These are phyloP conservation scores for Tetrapisispora iriomotensis DNA, from an alignment of 805 yeast genomes.

Conservation along the genomic window DNA sequence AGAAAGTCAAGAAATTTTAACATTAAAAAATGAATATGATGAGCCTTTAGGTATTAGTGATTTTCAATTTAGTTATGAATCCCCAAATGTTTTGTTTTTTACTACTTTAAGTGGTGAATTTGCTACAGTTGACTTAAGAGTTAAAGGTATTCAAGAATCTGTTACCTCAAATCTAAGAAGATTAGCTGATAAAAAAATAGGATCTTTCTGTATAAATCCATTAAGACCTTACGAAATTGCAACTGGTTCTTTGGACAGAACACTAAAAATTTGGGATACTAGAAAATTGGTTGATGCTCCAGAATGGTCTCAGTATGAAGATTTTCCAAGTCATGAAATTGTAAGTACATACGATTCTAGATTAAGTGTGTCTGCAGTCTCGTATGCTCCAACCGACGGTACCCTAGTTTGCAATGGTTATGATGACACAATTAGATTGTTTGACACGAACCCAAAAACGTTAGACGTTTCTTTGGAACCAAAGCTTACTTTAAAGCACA, in stretches of 20 bases:
- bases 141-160: constrained; percentile 20
- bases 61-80: constrained; percentile 41
- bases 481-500: constrained; percentile 58
- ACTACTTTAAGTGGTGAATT: constrained; percentile 78
- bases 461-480: constrained; percentile 42
- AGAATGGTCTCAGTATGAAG: constrained; percentile 51
- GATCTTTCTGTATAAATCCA: constrained; percentile 80
- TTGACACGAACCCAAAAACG: constrained; percentile 37
- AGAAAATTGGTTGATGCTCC: constrained; percentile 39
- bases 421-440: constrained; percentile 72
- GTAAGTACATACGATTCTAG: constrained; percentile 59
- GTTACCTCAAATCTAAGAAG: constrained; percentile 35
- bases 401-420: constrained; percentile 87
- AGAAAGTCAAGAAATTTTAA: constrained; percentile 51
- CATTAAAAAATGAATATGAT: constrained; percentile 44
- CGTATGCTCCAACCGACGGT: constrained; percentile 56
- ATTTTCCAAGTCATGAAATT: constrained; percentile 29
- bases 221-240: constrained; percentile 53
- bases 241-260: constrained; percentile 82
- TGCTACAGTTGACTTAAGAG: constrained; percentile 61
- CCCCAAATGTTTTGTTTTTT: constrained; percentile 51
- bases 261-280: constrained; percentile 80
- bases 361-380: constrained; percentile 74
- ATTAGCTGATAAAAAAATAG: constrained; percentile 83
- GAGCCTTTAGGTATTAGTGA: constrained; percentile 66